Evolutionary conservation across 495 filamentous ascomycete species (phyloP), one percentile per base, ranked within the genome.

Genomic region (Corynascus novoguineensis): DNA sequence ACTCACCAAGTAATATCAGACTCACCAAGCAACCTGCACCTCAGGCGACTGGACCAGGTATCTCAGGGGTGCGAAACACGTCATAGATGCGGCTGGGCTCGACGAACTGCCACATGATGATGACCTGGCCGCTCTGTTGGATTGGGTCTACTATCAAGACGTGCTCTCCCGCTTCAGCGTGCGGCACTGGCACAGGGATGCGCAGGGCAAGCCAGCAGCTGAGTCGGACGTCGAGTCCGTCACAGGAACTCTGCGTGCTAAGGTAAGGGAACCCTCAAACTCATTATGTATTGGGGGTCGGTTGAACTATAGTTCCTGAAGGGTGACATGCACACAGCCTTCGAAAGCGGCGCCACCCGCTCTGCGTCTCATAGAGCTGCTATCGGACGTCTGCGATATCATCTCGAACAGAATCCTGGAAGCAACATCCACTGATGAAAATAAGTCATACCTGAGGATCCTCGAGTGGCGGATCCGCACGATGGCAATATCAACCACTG

Each of bases 141-240:
- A 71, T 52, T 74, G 71, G 71, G 65, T 69, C 27, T 66, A 66
- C 37, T 72, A 74, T 47, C 67, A 74, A 44, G 68, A 68, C 53
- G 68, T 72, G 7, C 57, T 70, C 24, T 61, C 63, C 10, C 62
- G 62, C 44, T 74, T 74, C 52, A 66, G 64, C 35, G 50, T 62
- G 10, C 58, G 55, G 25, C 65, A 72, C 54, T 74, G 71, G 71
- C 37, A 51, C 21, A 60, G 45, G 55, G 46, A 34, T 11, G 10
- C 46, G 28, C 22, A n/a, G 7, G 28, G 46, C 17, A 50, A 50
- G 14, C 17, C 7, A 9, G 21, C 28, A 17, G n/a, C 28, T 22
- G 32, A n/a, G 29, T 19, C 46, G 21, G 21, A 12, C 46, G 28
- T 32, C 28, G n/a, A 8, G 46, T 35, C 44, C 44, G 31, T 9